Conservation (phyloP, 176 grass and related monocot genomes). For the Cenchrus purpureus region DNA sequence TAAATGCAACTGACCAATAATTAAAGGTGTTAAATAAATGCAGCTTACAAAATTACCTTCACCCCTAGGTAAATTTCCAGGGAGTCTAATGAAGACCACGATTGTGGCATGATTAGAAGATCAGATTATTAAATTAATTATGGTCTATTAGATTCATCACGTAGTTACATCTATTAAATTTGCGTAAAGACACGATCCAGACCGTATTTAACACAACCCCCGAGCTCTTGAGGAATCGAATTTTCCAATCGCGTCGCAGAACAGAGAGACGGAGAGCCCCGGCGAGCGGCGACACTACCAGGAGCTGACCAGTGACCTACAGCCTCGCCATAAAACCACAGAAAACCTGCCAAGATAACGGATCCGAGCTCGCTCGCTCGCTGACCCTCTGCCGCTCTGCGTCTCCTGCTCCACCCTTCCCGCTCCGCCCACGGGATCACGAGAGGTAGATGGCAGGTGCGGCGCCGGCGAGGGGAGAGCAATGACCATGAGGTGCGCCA, state of each 20-base stretch:
- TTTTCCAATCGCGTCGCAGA: neutral
- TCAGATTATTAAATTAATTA: too few species aligned
- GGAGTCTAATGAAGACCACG: too few species aligned
- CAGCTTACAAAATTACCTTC: too few species aligned
- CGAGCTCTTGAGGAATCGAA: neutral
- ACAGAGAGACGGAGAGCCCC: too few species aligned
- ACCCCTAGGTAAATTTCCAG: too few species aligned
- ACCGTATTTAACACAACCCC: neutral
- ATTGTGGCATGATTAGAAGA: too few species aligned
- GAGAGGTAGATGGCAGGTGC: neutral
- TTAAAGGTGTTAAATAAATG: too few species aligned
- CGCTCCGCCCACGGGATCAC: neutral
- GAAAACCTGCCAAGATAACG: neutral
- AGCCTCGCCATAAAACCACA: neutral
- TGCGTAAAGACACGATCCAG: too few species aligned
- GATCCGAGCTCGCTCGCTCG: neutral
- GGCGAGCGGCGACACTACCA: too few species aligned
- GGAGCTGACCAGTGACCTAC: neutral
- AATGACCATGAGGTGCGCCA: slow-evolving; percentile 86
- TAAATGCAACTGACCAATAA: too few species aligned
- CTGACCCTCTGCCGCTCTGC: neutral
- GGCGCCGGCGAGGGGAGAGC: neutral
- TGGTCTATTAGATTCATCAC: too few species aligned
- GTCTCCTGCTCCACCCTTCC: neutral
- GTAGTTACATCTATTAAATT: too few species aligned